Evolutionary conservation across 495 filamentous ascomycete genomes (phyloP), one percentile per base, ranked within the genome.

Genomic region (Daldinia caldariorum): DNA sequence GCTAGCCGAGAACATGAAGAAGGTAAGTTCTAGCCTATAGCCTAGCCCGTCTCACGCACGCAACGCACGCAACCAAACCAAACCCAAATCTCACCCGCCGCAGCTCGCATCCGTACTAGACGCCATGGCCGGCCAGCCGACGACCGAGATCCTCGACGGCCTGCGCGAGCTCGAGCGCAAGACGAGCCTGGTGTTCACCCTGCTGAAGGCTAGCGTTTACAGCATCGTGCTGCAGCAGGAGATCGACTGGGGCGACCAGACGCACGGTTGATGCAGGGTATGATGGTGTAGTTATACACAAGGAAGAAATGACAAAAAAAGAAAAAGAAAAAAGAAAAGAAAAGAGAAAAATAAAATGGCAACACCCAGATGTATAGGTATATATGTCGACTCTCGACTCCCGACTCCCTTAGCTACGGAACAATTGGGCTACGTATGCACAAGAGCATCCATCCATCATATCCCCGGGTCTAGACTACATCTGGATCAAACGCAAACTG

Each of bases 151-250:
- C 53, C 82, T 94, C 35, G 94, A 99, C 77, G 89, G 90, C n/a
- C 80, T 99, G 66, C 83, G 95, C 51, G 87, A 92, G 37, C 84
- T 99, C 57, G 95, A 99, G 82, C 85, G 95, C 69, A 97, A 98
- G 85, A 97, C 93, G 26, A 92, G 91, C 50, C 83, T 96, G 41
- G 95, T 97, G 35, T 97, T 94, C 79, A 99, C 95, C 64, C 76
- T 97, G 76, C 84, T 99, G 76, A 98, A 99, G 83, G 94, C 95
- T 35, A 97, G 94, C 79, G 95, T 98, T 55, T 98, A 98, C 79
- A 95, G 91, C 77, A 97, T 99, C 83, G 94, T 99, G 71, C 78
- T 99, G 82, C 93, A 98, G 85, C 93, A 97, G 84, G 91, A 97
- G 87, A 95, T 96, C 62, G 88, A 85, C 67, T 84, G 82, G 74